Conservation (phyloP, 177 flowering plant genomes). For the Vitis hybrid region DNA sequence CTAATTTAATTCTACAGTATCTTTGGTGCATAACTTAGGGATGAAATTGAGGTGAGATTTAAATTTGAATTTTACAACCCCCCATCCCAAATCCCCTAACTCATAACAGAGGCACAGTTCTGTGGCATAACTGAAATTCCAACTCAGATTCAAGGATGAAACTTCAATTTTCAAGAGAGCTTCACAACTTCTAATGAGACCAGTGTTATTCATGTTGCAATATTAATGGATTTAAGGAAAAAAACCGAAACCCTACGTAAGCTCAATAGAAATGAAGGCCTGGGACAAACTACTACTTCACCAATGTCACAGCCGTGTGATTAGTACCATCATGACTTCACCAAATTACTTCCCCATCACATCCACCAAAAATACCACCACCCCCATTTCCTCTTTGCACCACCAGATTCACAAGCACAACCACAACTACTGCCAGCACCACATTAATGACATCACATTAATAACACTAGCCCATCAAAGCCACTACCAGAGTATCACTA, state of each 20-base stretch:
- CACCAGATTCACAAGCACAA: too few relatives aligned
- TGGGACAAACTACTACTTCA: neutral
- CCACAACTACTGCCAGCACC: too few relatives aligned
- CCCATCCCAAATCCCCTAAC: neutral
- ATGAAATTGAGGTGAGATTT: neutral
- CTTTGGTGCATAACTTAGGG: neutral
- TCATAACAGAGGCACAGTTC: neutral
- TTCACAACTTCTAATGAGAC: neutral
- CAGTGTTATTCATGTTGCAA: neutral
- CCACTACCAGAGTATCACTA: too few relatives aligned
- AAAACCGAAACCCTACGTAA: neutral
- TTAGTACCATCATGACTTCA: neutral
- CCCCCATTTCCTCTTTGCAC: neutral
- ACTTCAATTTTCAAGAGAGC: neutral
- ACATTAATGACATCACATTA: too few relatives aligned
- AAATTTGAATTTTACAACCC: neutral
- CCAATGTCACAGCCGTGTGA: neutral
- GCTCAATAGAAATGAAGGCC: neutral
- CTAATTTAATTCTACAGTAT: too few relatives aligned
- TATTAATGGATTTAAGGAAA: too few relatives aligned
- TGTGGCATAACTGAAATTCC: neutral
- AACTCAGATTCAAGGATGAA: neutral
- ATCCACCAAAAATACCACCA: neutral
- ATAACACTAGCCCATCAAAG: too few relatives aligned
- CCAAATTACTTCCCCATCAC: neutral